phyloP scores from a whole-genome alignment of 768 basidiomycete genomes.

The Tulasnella sp. region DNA sequence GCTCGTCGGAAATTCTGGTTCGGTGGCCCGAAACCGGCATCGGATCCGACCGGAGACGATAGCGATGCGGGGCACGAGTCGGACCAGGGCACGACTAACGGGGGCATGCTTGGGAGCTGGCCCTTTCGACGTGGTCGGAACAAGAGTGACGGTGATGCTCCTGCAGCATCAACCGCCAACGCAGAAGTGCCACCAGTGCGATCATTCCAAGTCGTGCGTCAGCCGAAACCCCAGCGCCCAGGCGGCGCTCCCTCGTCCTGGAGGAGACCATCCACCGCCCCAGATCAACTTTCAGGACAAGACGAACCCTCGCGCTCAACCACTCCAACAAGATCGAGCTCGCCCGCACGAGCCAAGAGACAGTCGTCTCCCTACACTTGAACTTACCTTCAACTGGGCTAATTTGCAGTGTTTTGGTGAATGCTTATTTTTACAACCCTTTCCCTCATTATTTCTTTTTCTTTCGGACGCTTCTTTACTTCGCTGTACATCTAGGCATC shows the following conservation, averaged over 20 bases:
- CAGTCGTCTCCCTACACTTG: not conserved
- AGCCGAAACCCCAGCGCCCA: not conserved
- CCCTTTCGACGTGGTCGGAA: conserved; percentile 12
- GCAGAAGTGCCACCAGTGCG: not conserved
- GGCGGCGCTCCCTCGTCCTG: not conserved
- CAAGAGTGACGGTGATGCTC: conserved; percentile 8
- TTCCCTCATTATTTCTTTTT: not conserved
- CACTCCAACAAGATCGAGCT: not conserved
- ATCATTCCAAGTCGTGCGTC: conserved; percentile 11
- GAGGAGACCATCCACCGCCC: conserved; percentile 1
- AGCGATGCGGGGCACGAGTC: not conserved
- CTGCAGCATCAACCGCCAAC: not conserved
- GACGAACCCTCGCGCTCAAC: not conserved
- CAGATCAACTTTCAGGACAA: not conserved
- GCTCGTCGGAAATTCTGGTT: conserved; percentile 9
- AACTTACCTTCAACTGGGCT: not conserved
- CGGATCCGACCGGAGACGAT: conserved; percentile 4
- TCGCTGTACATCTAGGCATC: not conserved
- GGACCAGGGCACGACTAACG: not conserved
- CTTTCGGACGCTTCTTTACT: not conserved
- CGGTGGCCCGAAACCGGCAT: not conserved
- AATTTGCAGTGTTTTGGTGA: not conserved
- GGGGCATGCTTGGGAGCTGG: not conserved
- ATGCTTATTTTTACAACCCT: not conserved
- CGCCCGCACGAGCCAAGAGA: not conserved